Conservation (phyloP, 164 flowering plant genomes). For the Paratinospora sagittata region DNA sequence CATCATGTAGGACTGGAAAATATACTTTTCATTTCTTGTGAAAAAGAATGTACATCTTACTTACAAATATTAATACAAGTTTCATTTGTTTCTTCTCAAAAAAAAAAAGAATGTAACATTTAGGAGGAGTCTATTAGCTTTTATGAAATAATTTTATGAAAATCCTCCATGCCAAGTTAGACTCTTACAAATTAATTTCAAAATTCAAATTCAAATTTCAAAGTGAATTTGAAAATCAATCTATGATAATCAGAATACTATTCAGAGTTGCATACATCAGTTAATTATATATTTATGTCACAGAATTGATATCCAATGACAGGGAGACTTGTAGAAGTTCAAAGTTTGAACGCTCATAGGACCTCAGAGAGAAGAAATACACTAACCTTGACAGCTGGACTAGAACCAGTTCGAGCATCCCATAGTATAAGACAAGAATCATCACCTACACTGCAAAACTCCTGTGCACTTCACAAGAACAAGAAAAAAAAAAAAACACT, state of each 20-base stretch:
- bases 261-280: neutral
- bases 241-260: neutral
- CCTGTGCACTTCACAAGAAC: constrained; percentile 66
- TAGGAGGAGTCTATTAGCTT: no score
- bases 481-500: neutral
- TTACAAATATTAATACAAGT: no score
- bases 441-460: constrained; percentile 97
- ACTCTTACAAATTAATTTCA: neutral
- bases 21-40: no score
- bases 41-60: no score
- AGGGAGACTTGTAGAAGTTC: neutral
- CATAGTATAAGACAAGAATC: constrained; percentile 96
- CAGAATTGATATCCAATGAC: neutral
- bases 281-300: neutral
- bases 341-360: neutral
- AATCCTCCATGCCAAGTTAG: no score
- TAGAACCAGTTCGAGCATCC: constrained; percentile 84
- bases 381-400: constrained; percentile 70
- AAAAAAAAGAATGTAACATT: no score
- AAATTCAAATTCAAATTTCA: neutral
- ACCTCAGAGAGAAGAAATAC: neutral
- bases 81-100: no score
- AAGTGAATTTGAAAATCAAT: neutral
- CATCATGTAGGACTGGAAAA: no score
- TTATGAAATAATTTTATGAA: no score